phyloP scores from a whole-genome alignment of 1,284 basidiomycete species.

The Trametes pubescens region DNA sequence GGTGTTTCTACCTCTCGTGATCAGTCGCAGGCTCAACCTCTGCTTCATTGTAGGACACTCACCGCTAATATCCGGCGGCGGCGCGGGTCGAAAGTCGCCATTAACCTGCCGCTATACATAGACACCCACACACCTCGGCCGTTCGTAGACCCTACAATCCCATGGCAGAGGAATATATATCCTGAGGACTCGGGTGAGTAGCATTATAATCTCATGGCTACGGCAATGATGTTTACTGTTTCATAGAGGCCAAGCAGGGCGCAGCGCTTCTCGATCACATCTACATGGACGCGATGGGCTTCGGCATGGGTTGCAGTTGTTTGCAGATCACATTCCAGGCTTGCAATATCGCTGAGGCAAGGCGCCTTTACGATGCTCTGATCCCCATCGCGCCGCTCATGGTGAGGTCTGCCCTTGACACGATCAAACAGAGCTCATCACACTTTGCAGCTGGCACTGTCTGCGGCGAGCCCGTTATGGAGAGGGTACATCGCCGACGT shows the following conservation, averaged over 20 bases:
- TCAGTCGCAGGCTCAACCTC: conserved; percentile 30
- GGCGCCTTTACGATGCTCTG: conserved; percentile 93
- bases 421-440: conserved; percentile 10
- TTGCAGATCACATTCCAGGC: conserved; percentile 98
- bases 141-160: conserved; percentile 91
- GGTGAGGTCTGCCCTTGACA: conserved; percentile 55
- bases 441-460: conserved; percentile 81
- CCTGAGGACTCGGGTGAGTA: conserved; percentile 79
- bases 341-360: conserved; percentile 91
- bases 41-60: conserved; percentile 72
- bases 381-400: conserved; percentile 95
- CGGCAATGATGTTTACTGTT: neutral
- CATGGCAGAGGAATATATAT: conserved; percentile 83
- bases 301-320: conserved; percentile 99
- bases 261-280: conserved; percentile 92
- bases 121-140: conserved; percentile 89
- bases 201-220: neutral
- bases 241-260: conserved; percentile 85
- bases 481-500: conserved; percentile 96
- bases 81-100: conserved; percentile 93
- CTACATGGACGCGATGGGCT: conserved; percentile 99
- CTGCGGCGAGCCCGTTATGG: conserved; percentile 94
- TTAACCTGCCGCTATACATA: conserved; percentile 94
- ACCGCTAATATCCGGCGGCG: conserved; percentile 95
- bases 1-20: conserved; percentile 47